Evolutionary conservation across 75 land plant genomes (phyloP), one percentile per base, ranked within the genome.

Genomic region (Isoetes taiwanensis): DNA sequence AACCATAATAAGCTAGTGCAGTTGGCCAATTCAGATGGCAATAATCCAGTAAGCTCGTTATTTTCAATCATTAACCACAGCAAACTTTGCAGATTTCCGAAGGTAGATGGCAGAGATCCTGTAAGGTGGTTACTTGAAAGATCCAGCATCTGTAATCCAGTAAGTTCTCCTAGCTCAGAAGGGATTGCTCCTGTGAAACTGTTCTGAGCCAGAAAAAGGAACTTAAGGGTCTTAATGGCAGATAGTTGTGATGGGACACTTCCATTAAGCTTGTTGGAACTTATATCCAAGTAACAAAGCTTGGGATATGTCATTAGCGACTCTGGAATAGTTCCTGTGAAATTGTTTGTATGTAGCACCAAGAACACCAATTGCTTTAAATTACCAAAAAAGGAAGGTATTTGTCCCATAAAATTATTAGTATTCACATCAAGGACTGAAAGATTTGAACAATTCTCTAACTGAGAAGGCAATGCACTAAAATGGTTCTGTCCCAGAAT

Each of bases 121-220:
- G 69, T 76, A 41, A 87, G 56, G 59, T 80, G 64, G 65, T 87
- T 87, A 34, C 76, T 68, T 2, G 80, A 81, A 42, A 87, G 12
- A 30, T 84, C 85, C 70, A 87, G 43, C 14, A 77, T 71, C 1
- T 83, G 72, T 63, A 52, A 25, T 28, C 30, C 6, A 0, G 26
- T 17, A 32, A 52, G 54, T 32, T 19, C 54, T 30, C 54, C 54
- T 17, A 83, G 38, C 10, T 43, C 56, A 26, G 46, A 26, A 0
- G 82, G 86, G 11, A 79, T 54, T 0, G 34, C 20, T 8, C 79
- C 77, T 26, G 25, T 24, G 30, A 78, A 73, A 14, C 48, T 57
- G 43, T 83, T 83, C 2, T 58, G 14, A 5, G 65, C 79, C 16
- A 83, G 69, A 63, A 79, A 76, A 56, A 83, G 69, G 0, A 60